Percentiles rank a stretch among this genome's conserved stretches.
phyloP scores from a whole-genome alignment of 202 grass and related monocot species.

The Panicum hallii region DNA sequence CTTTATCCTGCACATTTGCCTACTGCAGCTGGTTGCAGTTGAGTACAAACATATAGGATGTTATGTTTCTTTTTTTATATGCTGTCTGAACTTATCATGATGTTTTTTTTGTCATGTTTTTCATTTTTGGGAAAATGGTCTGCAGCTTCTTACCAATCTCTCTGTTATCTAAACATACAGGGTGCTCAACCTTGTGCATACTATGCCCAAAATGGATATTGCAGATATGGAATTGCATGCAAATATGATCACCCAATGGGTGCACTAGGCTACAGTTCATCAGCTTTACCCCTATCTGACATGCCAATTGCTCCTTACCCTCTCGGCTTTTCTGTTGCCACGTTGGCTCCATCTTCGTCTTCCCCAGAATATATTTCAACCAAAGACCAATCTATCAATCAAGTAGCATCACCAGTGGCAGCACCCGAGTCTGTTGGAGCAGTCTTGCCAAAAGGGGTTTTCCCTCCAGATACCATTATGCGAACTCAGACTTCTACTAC shows the following conservation, averaged over 20 bases:
- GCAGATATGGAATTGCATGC: constrained; percentile 95
- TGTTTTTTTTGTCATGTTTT: constrained; percentile 12
- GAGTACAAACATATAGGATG: background rate
- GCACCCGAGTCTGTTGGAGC: constrained; percentile 50
- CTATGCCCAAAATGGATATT: constrained; percentile 90
- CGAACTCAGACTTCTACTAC: constrained; percentile 59
- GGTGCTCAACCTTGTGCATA: constrained; percentile 68
- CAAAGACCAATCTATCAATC: constrained; percentile 58
- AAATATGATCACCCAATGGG: constrained; percentile 97
- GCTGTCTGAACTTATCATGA: background rate
- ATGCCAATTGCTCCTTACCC: constrained; percentile 77
- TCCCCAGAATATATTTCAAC: constrained; percentile 72
- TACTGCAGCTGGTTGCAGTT: constrained; percentile 15
- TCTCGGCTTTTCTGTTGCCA: constrained; percentile 66
- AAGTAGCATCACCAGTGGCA: constrained; percentile 56
- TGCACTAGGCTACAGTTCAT: constrained; percentile 84
- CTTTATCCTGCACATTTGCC: background rate
- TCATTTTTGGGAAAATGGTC: background rate
- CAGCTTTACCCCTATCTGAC: constrained; percentile 80
- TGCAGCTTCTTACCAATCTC: constrained; percentile 37
- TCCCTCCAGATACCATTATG: constrained; percentile 54
- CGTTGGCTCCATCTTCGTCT: constrained; percentile 64
- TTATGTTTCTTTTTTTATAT: constrained; percentile 16
- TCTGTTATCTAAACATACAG: constrained; percentile 53
- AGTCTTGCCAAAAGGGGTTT: constrained; percentile 55